A percentile compares a stretch with the other conserved stretches of the same genome.
phyloP scores from a whole-genome alignment of 2,329 filamentous ascomycete species.

The Geosmithia flava region DNA sequence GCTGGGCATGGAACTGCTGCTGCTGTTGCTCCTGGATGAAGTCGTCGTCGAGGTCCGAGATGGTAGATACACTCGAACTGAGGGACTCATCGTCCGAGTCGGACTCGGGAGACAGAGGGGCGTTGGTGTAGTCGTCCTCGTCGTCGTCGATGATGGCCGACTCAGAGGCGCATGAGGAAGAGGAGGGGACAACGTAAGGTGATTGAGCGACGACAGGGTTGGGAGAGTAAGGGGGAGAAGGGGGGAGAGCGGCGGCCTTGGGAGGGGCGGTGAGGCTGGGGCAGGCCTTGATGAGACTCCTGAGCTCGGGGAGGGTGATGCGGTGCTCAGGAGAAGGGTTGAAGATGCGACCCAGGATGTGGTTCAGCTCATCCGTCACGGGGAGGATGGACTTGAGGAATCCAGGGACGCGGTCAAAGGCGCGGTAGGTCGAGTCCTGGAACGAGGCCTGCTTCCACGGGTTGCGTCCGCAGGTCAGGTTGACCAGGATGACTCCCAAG shows the following conservation, averaged over 20 bases:
- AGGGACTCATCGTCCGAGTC: conserved; percentile 45
- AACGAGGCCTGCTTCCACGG: conserved; percentile 95
- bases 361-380: conserved; percentile 77
- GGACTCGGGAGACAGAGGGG: conserved; percentile 35
- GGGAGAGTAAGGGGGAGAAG: conserved; percentile 26
- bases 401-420: conserved; percentile 70
- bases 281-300: conserved; percentile 65
- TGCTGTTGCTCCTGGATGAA: conserved; percentile 29
- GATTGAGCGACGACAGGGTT: too few relatives aligned
- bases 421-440: conserved; percentile 90
- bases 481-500: conserved; percentile 94
- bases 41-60: conserved; percentile 38
- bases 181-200: too few relatives aligned
- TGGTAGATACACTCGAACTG: conserved; percentile 38
- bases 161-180: conserved; percentile 24
- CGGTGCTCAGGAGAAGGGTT: conserved; percentile 72
- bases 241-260: conserved; percentile 22
- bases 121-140: conserved; percentile 31
- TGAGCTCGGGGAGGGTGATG: conserved; percentile 71
- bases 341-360: conserved; percentile 79
- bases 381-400: conserved; percentile 92
- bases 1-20: too few relatives aligned
- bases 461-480: conserved; percentile 94
- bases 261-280: conserved; percentile 52
- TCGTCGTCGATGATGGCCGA: conserved; percentile 29